Base-by-base conservation (phyloP, 768 basidiomycete genomes). In the Pholiota molesta region DNA sequence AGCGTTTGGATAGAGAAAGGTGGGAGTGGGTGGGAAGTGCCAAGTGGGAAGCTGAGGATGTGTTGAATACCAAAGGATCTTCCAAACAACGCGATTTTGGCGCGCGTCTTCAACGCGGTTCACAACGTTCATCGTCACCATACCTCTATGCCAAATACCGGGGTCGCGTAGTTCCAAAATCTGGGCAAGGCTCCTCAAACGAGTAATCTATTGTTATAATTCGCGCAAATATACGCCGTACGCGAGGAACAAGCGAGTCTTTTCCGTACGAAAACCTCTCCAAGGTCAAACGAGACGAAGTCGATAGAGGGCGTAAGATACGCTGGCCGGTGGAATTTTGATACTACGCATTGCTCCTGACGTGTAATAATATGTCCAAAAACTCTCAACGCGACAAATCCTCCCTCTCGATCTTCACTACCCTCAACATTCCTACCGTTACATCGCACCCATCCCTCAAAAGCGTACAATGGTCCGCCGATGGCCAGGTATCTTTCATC, bases 391-490 rank as follows among this genome's bases (percentile, higher is more conserved):
- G 55, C 9, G 63, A 64, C 17, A 58, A 58, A 51, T 23, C 23
- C 13, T 55, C 57, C 5, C 62, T 64, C 14, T 66, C 72, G 5
- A 72, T 89, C 49, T 80, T 83, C 66, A 80, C 87, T 1, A 80
- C 83, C 16, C 72, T 91, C 14, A 83, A 70, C 64, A 75, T 91
- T 29, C 83, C 89, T 19, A 85, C 87, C 7, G 84, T 85, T 52
- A 81, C 86, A 11, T 78, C 86, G 4, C 76, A 81, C 57, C 87
- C 90, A 1, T 88, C 88, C 1, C 67, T 71, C 29, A 82, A 78
- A 11, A 83, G 82, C 67, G 71, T 94, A 9, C 90, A 91, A 71
- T 91, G 89, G 87, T 86, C 90, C 14, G 81, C 80, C 16, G 91
- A 93, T 55, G 92, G 91, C 0, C 92, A 94, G 68, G 75, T 86